Evolutionary conservation across 129 eudicot genomes (phyloP).

Genomic region (Lonicera japonica): DNA sequence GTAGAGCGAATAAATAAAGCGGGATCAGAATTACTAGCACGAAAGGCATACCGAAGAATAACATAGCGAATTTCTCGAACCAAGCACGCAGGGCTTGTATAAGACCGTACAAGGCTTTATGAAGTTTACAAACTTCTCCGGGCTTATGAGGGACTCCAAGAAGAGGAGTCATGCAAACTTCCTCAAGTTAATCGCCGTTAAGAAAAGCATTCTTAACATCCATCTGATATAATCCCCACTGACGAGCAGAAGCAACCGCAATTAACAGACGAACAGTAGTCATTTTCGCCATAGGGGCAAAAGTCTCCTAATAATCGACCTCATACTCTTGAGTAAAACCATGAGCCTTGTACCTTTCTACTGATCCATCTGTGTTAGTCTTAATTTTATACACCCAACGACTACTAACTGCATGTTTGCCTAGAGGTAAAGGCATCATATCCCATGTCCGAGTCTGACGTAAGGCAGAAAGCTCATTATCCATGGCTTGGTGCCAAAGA

Average conservation of each 20-base stretch:
- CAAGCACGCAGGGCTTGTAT: slow-evolving; percentile 2
- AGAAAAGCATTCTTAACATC: background rate
- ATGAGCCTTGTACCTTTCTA: background rate
- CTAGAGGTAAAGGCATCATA: background rate
- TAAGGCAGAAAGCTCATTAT: background rate
- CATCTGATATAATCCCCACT: too few relatives aligned
- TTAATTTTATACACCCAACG: background rate
- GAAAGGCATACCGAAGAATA: background rate
- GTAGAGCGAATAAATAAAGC: background rate
- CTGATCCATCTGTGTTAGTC: background rate
- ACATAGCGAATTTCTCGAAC: background rate
- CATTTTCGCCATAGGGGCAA: background rate
- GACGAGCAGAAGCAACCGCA: too few relatives aligned
- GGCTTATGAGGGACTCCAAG: background rate
- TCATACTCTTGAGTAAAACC: slow-evolving; percentile 4
- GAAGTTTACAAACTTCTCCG: background rate
- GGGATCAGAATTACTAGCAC: background rate
- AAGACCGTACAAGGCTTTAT: background rate
- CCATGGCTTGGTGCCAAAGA: background rate
- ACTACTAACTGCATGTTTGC: background rate
- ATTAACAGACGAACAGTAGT: background rate
- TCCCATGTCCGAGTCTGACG: background rate
- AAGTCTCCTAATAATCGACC: background rate
- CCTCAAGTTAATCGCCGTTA: background rate
- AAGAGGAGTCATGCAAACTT: background rate